Percentiles rank a stretch among this genome's conserved stretches.
These are phyloP conservation scores for Phaeolepiota aurea DNA, from an alignment of 768 basidiomycete genomes.

Conservation along the genomic window DNA sequence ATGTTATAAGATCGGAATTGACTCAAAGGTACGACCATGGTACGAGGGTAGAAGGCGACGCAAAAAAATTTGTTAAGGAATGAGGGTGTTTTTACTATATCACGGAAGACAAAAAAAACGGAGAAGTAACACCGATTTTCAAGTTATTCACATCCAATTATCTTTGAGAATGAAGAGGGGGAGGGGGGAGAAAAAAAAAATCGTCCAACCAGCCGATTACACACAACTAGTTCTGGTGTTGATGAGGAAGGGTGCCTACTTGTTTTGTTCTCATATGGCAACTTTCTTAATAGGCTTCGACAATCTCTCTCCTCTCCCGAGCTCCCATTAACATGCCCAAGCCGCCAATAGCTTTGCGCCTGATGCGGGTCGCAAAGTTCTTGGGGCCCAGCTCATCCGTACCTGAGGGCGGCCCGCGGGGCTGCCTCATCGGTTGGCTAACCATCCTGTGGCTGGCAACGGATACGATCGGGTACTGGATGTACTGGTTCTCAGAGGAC, in stretches of 20 bases:
- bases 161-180: constrained; percentile 1
- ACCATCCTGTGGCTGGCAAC: constrained; percentile 48
- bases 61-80: background rate
- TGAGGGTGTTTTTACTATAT: background rate
- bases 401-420: constrained; percentile 80
- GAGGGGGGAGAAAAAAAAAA: constrained; percentile 9
- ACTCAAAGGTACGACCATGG: too few species aligned
- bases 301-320: constrained; percentile 68
- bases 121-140: too few species aligned
- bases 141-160: constrained; percentile 2
- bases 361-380: constrained; percentile 83
- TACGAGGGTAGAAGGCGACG: background rate
- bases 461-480: constrained; percentile 22
- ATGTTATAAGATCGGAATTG: too few species aligned
- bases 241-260: constrained; percentile 4
- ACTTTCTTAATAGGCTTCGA: constrained; percentile 49
- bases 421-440: constrained; percentile 76
- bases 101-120: too few species aligned
- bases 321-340: constrained; percentile 74
- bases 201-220: constrained; percentile 19
- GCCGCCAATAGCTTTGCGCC: constrained; percentile 78
- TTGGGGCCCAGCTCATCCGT: constrained; percentile 81
- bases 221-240: constrained; percentile 13
- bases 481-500: constrained; percentile 27
- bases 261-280: constrained; percentile 1